These are phyloP conservation scores for Atkinsonella hypoxylon DNA, from an alignment of 2,329 filamentous ascomycete species.

Conservation along the genomic window DNA sequence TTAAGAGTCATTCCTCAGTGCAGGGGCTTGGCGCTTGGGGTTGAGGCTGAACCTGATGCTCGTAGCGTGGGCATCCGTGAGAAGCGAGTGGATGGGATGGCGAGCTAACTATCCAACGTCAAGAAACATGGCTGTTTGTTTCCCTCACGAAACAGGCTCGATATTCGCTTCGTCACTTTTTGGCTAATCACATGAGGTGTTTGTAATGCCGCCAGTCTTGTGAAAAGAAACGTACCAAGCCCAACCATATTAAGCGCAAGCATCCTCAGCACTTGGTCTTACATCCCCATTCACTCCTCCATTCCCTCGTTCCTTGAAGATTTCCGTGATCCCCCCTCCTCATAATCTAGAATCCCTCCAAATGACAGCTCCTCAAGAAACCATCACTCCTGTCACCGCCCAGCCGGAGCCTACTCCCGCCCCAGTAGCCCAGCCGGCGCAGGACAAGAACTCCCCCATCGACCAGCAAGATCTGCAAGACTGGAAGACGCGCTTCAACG, in stretches of 20 bases:
- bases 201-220: background rate
- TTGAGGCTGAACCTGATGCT: conserved; percentile 1
- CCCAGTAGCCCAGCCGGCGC: conserved; percentile 3
- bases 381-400: background rate
- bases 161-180: background rate
- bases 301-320: too few relatives aligned
- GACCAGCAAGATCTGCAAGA: conserved; percentile 30
- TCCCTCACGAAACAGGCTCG: background rate
- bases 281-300: too few relatives aligned
- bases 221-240: background rate
- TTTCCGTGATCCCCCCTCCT: background rate
- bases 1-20: too few relatives aligned
- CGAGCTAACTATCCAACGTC: background rate
- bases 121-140: background rate
- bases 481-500: conserved; percentile 32
- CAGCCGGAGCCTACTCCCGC: conserved; percentile 20
- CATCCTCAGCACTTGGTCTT: background rate
- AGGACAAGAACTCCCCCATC: conserved; percentile 21
- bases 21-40: background rate
- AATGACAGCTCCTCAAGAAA: conserved; percentile 1
- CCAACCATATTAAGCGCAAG: too few relatives aligned
- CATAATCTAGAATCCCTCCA: too few relatives aligned
- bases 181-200: background rate
- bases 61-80: background rate
- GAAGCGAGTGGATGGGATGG: background rate